Evolutionary conservation across 169 alveolate species (phyloP).

Genomic region (Toxoplasma gondii): DNA sequence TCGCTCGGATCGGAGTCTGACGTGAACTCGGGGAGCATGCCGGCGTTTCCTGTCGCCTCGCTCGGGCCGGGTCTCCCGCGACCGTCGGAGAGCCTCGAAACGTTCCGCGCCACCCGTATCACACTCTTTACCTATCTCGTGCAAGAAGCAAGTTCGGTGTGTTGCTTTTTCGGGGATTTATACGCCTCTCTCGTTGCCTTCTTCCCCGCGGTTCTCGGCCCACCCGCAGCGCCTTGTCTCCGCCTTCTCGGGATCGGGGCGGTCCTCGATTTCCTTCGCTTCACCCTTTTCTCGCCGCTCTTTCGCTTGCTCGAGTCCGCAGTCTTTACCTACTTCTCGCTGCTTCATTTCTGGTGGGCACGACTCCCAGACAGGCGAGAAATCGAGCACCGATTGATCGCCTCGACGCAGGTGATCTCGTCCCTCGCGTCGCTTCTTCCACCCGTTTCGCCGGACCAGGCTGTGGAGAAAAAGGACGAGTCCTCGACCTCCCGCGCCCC

Average conservation of each 20-base stretch:
- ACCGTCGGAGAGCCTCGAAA: no score
- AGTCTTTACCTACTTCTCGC: conserved; percentile 14
- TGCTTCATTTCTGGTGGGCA: conserved; percentile 73
- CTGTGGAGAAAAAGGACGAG: background rate
- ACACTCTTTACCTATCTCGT: no score
- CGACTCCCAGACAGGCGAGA: conserved; percentile 77
- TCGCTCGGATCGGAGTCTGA: no score
- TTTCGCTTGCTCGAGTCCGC: background rate
- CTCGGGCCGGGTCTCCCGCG: no score
- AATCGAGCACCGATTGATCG: conserved; percentile 76
- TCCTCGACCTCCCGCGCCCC: background rate
- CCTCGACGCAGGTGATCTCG: conserved; percentile 72
- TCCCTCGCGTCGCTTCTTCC: conserved; percentile 62
- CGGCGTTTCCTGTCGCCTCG: background rate
- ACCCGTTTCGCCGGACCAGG: background rate
- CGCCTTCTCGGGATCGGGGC: no score
- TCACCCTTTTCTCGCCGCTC: background rate
- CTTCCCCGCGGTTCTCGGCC: no score
- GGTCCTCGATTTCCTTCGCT: no score
- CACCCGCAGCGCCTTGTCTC: no score
- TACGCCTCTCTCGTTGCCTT: no score
- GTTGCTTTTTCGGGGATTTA: no score
- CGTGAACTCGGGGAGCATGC: background rate
- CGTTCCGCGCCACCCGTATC: no score
- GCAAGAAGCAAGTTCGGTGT: no score